These are phyloP conservation scores for Tothia fuscella DNA, from an alignment of 2,329 filamentous ascomycete genomes.

Conservation along the genomic window DNA sequence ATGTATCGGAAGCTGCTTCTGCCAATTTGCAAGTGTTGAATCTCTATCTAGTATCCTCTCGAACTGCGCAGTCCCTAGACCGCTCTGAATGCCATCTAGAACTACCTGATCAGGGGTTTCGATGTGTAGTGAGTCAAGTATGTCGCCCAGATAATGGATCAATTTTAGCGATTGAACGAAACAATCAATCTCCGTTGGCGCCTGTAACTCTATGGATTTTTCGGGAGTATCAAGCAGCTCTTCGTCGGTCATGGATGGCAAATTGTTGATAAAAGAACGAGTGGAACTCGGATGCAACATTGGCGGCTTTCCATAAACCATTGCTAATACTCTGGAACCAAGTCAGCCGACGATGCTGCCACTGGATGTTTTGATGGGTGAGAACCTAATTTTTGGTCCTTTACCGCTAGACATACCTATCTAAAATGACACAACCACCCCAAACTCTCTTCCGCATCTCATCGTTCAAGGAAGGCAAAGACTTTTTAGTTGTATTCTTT, in stretches of 20 bases:
- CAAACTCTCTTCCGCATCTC: neutral
- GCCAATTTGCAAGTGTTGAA: neutral
- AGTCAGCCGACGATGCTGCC: neutral
- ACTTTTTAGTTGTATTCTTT: neutral
- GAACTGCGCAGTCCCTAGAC: neutral
- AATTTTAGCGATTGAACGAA: neutral
- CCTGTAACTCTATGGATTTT: neutral
- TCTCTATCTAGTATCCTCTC: neutral
- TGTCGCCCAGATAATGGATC: neutral
- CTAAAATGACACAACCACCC: conserved; percentile 1
- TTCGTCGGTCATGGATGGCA: neutral
- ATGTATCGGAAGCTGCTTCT: neutral
- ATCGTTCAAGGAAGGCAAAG: neutral
- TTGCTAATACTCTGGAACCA: neutral
- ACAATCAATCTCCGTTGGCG: neutral
- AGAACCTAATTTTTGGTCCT: neutral
- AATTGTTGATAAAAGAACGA: neutral
- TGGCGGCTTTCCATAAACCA: conserved; percentile 3
- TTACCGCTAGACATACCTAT: neutral
- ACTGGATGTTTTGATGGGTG: neutral
- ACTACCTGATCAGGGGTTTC: neutral
- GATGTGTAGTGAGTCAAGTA: neutral
- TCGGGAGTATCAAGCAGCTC: neutral
- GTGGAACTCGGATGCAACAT: conserved; percentile 2
- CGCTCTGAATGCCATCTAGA: neutral